Base-by-base conservation (phyloP, 2,329 filamentous ascomycete genomes). In the Bipolaris sorokiniana region DNA sequence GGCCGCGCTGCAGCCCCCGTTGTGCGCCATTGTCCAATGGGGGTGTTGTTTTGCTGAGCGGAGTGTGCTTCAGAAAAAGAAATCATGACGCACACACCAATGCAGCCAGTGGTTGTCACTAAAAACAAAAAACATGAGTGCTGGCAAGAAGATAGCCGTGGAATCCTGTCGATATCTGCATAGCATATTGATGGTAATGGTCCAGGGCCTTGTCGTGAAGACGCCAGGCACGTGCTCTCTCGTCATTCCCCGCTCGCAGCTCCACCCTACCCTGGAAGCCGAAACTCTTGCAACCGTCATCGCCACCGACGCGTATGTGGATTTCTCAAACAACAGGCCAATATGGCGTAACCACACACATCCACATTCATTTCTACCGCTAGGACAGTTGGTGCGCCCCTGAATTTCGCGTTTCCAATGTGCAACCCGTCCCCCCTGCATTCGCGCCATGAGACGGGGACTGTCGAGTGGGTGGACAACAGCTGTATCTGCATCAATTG, bases 211-310 rank as follows among this genome's bases (percentile, higher is more conserved):
- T 10, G 20, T 34, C 6, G 45, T 23, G 45, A 34, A 48, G 46
- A 26, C 22, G 47, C 22, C 36, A 20, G 28, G 38, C 36, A 61
- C 48, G 55, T 58, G 58, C 23, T 20, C 40, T 15, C 46, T 57
- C 49, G 46, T 60, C 54, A 60, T 57, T 36, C 31, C 34, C 42
- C 55, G 42, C 48, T 47, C 42, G 28, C 51, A n/a, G 40, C 46
- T 50, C 41, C 57, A 42, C 49, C 16, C 54, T 46, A 16, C 18
- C 11, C 7, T 41, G 22, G 45, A 45, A 47, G 16, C 34, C 31
- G 38, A 49, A 26, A 34, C 55, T 34, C 53, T 41, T 34, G 51
- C 51, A 26, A 45, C 50, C 22, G 16, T 9, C 44, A 44, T 49
- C 23, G 34, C 7, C 18, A 31, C 41, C 51, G 15, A 49, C 45